Evolutionary conservation across 441 rosid genomes (phyloP).

Genomic region (Daphne laureola): DNA sequence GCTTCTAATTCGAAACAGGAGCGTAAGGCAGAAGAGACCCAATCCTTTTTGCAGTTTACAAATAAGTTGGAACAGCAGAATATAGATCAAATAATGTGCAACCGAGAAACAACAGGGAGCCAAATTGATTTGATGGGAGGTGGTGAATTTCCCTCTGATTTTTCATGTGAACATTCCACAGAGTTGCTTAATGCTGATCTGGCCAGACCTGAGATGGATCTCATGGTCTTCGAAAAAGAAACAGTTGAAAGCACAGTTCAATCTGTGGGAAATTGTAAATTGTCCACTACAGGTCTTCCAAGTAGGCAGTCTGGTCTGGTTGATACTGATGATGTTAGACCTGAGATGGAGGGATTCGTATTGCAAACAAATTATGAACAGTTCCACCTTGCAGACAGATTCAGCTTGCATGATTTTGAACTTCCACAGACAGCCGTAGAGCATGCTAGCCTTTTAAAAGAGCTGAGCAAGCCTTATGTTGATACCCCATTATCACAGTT

Average conservation of each 20-base stretch:
- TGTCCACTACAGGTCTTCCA: conserved; percentile 26
- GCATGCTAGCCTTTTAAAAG: conserved; percentile 48
- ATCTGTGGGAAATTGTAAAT: conserved; percentile 20
- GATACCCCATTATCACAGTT: conserved; percentile 53
- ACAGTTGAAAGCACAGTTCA: conserved; percentile 14
- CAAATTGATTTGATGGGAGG: conserved; percentile 18
- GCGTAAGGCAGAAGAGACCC: conserved; percentile 22
- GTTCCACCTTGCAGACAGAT: conserved; percentile 23
- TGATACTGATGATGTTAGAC: conserved; percentile 31
- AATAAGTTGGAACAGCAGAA: conserved; percentile 20
- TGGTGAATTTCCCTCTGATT: conserved; percentile 23
- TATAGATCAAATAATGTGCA: conserved; percentile 25
- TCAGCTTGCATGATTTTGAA: conserved; percentile 36
- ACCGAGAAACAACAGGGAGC: conserved; percentile 18
- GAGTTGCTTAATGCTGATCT: conserved; percentile 27
- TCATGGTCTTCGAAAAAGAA: conserved; percentile 26
- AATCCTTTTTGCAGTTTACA: conserved; percentile 19
- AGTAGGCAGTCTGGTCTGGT: conserved; percentile 21
- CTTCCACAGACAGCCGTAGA: conserved; percentile 46
- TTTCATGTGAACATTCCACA: conserved; percentile 24
- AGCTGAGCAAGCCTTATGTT: conserved; percentile 59
- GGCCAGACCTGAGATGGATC: conserved; percentile 48
- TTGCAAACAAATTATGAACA: conserved; percentile 37
- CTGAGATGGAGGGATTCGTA: conserved; percentile 60
- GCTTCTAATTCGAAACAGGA: conserved; percentile 24